Base-by-base conservation (phyloP, 306 rosid species). In the Castanospermum australe region DNA sequence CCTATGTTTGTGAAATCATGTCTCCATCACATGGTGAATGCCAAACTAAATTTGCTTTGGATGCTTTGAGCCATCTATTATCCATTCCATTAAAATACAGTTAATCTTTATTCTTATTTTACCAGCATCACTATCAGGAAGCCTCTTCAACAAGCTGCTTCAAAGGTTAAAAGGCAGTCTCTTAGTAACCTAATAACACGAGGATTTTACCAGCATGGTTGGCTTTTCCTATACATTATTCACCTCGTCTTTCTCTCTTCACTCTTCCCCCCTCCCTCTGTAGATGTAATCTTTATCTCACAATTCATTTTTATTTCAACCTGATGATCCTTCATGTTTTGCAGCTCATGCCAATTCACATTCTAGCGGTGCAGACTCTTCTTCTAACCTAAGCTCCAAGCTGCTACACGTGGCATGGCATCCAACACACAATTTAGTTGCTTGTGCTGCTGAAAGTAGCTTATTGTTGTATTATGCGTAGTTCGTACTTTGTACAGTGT, bases 361-460 rank as follows among this genome's bases (percentile, higher is more conserved):
- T 72, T 69, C 80, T 0, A 77, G 61, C 5, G 0, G 61, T 41
- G 85, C 65, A 10, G 89, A 82, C 39, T 38, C 59, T 1, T 44
- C 86, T 28, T 76, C 65, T 36, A 75, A 86, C 81, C 35, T 82
- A 11, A 75, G 24, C 78, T 77, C 90, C 52, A 86, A 73, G 88
- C 76, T 92, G 35, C 75, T 88, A 30, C 91, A 78, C 71, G 64
- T 88, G 52, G 91, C 91, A 54, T 90, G 94, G 92, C 90, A 88
- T 85, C 94, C 97, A 38, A 81, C 86, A 55, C 77, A 67, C 67
- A 79, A 89, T 83, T 41, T 90, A 74, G 88, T 90, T 61, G 92
- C 91, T 8, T 84, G 87, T 84, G 94, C 90, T 11, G 76, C 89
- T 67, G 89, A 86, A 78, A 87, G 74, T 69, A 83, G 90, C 81